These are phyloP conservation scores for Schizophyllum amplum DNA, from an alignment of 1,284 basidiomycete genomes.

Conservation along the genomic window DNA sequence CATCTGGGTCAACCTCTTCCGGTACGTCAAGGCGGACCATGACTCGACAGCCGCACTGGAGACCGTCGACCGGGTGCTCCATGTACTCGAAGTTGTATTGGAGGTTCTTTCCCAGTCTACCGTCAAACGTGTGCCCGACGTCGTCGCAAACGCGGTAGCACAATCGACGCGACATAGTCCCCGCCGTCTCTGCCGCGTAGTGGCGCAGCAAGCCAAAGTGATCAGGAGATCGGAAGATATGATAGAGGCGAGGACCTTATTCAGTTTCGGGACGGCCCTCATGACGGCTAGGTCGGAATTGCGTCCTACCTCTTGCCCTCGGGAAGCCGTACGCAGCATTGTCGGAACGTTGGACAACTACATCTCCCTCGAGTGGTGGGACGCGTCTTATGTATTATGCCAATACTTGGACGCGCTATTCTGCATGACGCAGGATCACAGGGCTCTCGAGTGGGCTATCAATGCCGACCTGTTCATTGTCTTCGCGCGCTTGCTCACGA, in stretches of 20 bases:
- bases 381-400: neutral
- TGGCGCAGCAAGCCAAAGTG: neutral
- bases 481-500: neutral
- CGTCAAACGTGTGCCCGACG: neutral
- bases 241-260: neutral
- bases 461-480: neutral
- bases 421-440: neutral
- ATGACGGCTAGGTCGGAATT: neutral
- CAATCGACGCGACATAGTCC: neutral
- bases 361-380: neutral
- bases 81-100: too few species aligned
- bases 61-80: too few species aligned
- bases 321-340: neutral
- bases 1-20: neutral
- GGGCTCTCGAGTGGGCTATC: neutral
- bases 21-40: neutral
- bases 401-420: neutral
- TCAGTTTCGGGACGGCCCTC: neutral
- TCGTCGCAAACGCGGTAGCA: neutral
- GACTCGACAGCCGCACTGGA: neutral
- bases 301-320: neutral
- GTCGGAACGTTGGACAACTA: neutral
- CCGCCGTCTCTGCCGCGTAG: neutral
- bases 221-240: neutral
- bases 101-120: neutral